phyloP scores from a whole-genome alignment of 768 basidiomycete species.

The Trametes gibbosa region DNA sequence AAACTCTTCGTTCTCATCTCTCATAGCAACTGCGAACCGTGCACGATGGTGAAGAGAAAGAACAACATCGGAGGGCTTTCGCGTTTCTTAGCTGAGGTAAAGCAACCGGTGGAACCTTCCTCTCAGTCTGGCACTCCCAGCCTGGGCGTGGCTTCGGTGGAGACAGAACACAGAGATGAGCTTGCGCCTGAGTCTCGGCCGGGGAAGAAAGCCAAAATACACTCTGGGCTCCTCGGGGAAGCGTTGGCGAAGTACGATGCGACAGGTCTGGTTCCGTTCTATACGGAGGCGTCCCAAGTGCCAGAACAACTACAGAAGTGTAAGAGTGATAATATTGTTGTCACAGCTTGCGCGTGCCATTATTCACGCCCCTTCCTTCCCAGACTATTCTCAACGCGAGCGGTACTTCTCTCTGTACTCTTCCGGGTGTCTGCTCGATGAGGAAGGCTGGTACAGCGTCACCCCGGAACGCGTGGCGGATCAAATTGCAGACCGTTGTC shows the following conservation, averaged over 20 bases:
- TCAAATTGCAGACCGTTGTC: conserved; percentile 91
- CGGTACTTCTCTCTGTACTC: conserved; percentile 81
- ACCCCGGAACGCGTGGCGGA: conserved; percentile 91
- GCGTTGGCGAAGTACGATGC: conserved; percentile 57
- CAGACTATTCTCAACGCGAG: conserved; percentile 85
- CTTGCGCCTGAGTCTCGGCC: conserved; percentile 23
- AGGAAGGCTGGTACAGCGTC: conserved; percentile 97
- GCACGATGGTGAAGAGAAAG: conserved; percentile 17
- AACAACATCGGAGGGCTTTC: conserved; percentile 14
- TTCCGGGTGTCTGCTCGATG: conserved; percentile 82
- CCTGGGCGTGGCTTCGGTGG: neutral
- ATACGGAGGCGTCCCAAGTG: conserved; percentile 60
- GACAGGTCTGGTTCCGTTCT: conserved; percentile 70
- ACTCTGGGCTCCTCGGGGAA: conserved; percentile 24
- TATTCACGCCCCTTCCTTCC: neutral
- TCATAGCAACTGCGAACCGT: neutral
- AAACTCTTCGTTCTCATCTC: too few species aligned
- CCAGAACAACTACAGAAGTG: conserved; percentile 83
- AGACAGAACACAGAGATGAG: neutral
- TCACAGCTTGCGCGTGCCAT: neutral
- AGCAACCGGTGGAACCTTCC: neutral
- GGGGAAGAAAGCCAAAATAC: conserved; percentile 34
- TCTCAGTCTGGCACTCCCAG: neutral
- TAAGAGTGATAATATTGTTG: conserved; percentile 36
- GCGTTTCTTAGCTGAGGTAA: conserved; percentile 7